These are phyloP conservation scores for Papiliotrema nemorosa DNA, from an alignment of 1,284 basidiomycete species.

Conservation along the genomic window DNA sequence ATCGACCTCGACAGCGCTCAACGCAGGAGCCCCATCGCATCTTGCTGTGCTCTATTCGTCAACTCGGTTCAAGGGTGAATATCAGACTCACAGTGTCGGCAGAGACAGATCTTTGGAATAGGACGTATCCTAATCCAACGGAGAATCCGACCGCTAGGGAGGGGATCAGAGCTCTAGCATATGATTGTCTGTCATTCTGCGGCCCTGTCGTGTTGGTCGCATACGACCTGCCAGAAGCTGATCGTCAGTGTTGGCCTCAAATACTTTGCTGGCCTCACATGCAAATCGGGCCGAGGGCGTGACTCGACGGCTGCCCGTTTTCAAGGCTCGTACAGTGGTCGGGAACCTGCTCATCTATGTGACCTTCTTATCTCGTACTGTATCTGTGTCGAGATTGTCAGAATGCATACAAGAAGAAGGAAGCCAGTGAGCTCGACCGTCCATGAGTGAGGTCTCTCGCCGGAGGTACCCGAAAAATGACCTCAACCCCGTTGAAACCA, in stretches of 20 bases:
- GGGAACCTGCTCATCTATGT: too few relatives aligned
- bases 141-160: background rate
- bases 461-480: too few relatives aligned
- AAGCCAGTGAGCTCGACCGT: too few relatives aligned
- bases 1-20: conserved; percentile 26
- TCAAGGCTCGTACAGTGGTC: background rate
- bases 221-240: background rate
- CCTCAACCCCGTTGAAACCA: background rate
- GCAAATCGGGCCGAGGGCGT: too few relatives aligned
- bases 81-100: conserved; percentile 1
- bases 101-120: background rate
- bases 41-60: conserved; percentile 7
- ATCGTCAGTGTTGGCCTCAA: too few relatives aligned
- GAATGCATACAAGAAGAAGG: too few relatives aligned
- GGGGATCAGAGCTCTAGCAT: background rate
- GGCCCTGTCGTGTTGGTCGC: background rate
- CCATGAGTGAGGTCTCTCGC: too few relatives aligned
- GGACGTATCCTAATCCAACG: background rate
- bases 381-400: too few relatives aligned
- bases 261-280: too few relatives aligned
- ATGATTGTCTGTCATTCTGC: background rate
- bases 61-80: background rate
- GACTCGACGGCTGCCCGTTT: background rate
- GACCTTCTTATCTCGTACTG: too few relatives aligned
- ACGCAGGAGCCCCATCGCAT: conserved; percentile 36